Base-by-base conservation (phyloP, 768 basidiomycete species). In the Austroboletus eburneus region DNA sequence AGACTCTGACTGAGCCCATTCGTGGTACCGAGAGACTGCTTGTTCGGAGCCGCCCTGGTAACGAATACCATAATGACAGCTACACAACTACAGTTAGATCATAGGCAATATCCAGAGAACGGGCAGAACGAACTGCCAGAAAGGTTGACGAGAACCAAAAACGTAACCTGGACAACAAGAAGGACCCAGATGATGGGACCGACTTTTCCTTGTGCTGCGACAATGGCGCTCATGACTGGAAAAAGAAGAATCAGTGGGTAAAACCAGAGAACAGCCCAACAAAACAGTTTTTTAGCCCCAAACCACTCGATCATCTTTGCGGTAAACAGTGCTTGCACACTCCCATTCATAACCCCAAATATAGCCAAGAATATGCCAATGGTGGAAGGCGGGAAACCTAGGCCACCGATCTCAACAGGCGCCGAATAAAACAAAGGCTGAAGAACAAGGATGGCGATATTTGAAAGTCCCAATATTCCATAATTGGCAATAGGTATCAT, bases 1-100 rank as follows among this genome's bases (percentile, higher is more conserved):
- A 68, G 62, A 14, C 71, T 77, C 22, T 81, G 80, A 3, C 73
- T 69, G 18, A 82, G 64, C 2, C 81, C 81, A 48, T 83, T 80
- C 2, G 75, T 76, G 6, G 79, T 75, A 9, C 81, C 81, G 5
- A 83, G 68, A 1, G 78, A 75, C 17, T 66, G 67, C 43, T 71
- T 74, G 46, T 73, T 74, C 0, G 81, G 80, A 1, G 80, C 67
- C 2, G 78, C 74, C 22, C 70, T 69, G 3, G 74, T 80, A 43
- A 81, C 63, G 45, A 73, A 79, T 53, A 82, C 72, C 39, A 75
- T 76, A 16, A 77, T 71, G 37, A 74, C 74, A 18, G 72, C 80
- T 52, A 47, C 5, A 39, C 9, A n/a, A 18, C 3, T 6, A 25
- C 16, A 13, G 39, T 54, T 20, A 57, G 46, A 35, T 22, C 22